A percentile compares a stretch with the other conserved stretches of the same genome.
phyloP scores from a whole-genome alignment of 495 filamentous ascomycete species.

The Aspergillus ellipticus region DNA sequence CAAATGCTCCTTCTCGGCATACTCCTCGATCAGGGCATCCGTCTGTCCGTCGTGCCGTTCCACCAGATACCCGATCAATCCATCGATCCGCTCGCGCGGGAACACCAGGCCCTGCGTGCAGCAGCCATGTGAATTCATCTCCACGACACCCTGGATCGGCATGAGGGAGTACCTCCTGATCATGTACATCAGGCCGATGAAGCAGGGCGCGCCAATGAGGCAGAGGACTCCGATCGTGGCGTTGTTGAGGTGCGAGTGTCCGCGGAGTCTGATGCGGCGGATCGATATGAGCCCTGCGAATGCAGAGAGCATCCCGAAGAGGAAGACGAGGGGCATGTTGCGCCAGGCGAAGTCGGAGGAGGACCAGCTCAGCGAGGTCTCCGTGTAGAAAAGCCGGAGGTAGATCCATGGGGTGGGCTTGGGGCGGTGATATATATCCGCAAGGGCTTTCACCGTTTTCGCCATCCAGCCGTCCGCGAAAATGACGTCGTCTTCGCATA shows the following conservation, averaged over 20 bases:
- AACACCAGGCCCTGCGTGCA: conserved; percentile 47
- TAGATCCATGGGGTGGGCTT: conserved; percentile 37
- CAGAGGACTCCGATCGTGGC: conserved; percentile 32
- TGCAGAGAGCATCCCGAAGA: conserved; percentile 18
- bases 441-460: conserved; percentile 35
- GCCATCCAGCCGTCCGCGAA: conserved; percentile 45
- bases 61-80: conserved; percentile 17
- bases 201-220: conserved; percentile 37
- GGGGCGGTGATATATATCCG: conserved; percentile 18
- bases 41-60: conserved; percentile 23
- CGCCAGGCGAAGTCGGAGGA: conserved; percentile 34
- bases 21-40: conserved; percentile 37
- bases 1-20: conserved; percentile 23
- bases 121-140: conserved; percentile 39
- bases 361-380: conserved; percentile 38
- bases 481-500: conserved; percentile 48
- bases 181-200: conserved; percentile 40
- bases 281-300: conserved; percentile 14
- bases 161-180: conserved; percentile 43
- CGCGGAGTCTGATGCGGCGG: conserved; percentile 9
- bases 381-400: conserved; percentile 47
- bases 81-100: conserved; percentile 30
- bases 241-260: conserved; percentile 26
- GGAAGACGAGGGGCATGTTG: conserved; percentile 36
- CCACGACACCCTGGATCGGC: conserved; percentile 34